phyloP scores from a whole-genome alignment of 140 eudicot species.

The Flaveria floridana region DNA sequence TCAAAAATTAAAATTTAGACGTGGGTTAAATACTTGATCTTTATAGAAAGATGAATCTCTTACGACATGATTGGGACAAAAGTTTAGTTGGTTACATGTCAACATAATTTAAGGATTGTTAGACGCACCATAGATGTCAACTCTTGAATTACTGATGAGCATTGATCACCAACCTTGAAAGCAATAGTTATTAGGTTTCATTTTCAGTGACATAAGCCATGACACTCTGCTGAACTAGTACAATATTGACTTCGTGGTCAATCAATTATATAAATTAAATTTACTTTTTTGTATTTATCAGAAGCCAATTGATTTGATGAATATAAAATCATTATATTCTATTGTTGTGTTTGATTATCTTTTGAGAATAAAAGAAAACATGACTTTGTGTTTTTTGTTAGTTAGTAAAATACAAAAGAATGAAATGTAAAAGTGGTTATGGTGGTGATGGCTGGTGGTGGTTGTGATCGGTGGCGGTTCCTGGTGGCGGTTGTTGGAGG shows the following conservation, averaged over 20 bases:
- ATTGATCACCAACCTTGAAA: constrained; percentile 41
- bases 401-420: too few species aligned
- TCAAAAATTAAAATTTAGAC: background rate
- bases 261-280: background rate
- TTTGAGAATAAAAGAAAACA: too few species aligned
- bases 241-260: constrained; percentile 25
- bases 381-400: too few species aligned
- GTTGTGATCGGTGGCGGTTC: too few species aligned
- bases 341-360: too few species aligned
- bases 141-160: constrained; percentile 19
- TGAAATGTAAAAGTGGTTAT: too few species aligned
- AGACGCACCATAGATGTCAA: constrained; percentile 31
- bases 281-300: too few species aligned
- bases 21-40: background rate
- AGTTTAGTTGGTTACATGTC: constrained; percentile 19
- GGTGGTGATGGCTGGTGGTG: too few species aligned
- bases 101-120: constrained; percentile 18
- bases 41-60: background rate
- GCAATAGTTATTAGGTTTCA: constrained; percentile 22
- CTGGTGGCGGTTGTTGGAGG: too few species aligned
- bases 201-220: constrained; percentile 39
- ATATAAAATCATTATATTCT: background rate
- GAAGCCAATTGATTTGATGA: background rate
- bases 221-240: constrained; percentile 37
- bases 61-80: background rate